These are phyloP conservation scores for Colletotrichum viniferum DNA, from an alignment of 2,329 filamentous ascomycete species.

Conservation along the genomic window DNA sequence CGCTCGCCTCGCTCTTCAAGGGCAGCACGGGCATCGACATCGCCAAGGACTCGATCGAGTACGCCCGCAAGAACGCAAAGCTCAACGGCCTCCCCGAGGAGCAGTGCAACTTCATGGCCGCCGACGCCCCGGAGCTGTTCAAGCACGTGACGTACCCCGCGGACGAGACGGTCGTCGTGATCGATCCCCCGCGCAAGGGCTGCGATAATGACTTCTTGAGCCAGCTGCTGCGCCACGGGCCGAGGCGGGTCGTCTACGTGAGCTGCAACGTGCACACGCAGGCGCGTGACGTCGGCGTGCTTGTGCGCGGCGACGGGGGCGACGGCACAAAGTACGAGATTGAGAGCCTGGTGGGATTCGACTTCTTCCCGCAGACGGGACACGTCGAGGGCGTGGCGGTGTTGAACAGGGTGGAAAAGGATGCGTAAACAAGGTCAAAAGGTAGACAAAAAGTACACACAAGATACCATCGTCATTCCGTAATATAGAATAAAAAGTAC, in stretches of 20 bases:
- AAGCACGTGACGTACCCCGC: constrained; percentile 73
- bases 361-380: constrained; percentile 92
- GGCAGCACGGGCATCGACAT: constrained; percentile 92
- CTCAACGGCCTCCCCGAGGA: constrained; percentile 72
- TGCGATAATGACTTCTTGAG: constrained; percentile 84
- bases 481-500: background rate
- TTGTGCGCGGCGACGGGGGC: constrained; percentile 69
- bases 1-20: constrained; percentile 83
- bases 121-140: constrained; percentile 86
- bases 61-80: constrained; percentile 77
- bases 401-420: constrained; percentile 58
- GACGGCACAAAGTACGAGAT: constrained; percentile 70
- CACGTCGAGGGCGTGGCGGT: constrained; percentile 74
- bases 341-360: constrained; percentile 90
- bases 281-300: constrained; percentile 86
- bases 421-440: background rate
- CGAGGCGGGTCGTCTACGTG: constrained; percentile 86
- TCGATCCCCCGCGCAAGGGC: constrained; percentile 96
- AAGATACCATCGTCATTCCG: constrained; percentile 4
- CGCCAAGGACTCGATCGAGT: constrained; percentile 76
- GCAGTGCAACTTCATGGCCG: constrained; percentile 84
- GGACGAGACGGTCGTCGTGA: constrained; percentile 87
- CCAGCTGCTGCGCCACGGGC: constrained; percentile 80
- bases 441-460: background rate
- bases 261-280: constrained; percentile 99